phyloP scores from a whole-genome alignment of 2,329 filamentous ascomycete species.

The Colletotrichum sidae region DNA sequence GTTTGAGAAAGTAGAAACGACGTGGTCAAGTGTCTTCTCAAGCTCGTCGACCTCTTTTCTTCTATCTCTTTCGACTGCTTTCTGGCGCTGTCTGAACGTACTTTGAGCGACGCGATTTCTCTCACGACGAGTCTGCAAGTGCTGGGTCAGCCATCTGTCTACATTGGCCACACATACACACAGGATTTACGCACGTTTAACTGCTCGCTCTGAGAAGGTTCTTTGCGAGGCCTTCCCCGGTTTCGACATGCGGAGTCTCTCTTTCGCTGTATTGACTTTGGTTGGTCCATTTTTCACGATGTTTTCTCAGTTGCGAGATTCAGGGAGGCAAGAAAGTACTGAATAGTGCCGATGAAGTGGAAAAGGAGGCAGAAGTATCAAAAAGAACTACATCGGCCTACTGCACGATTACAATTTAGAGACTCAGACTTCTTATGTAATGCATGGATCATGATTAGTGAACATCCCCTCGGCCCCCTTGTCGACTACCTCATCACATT shows the following conservation, averaged over 20 bases:
- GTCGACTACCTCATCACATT: background rate
- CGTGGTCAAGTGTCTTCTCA: conserved; percentile 1
- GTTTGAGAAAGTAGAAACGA: background rate
- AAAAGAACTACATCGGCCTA: too few relatives aligned
- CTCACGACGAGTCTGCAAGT: background rate
- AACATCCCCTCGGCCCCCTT: background rate
- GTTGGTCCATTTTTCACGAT: too few relatives aligned
- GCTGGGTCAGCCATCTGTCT: background rate
- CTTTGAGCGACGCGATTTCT: conserved; percentile 15
- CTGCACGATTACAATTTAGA: too few relatives aligned
- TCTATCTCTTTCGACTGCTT: background rate
- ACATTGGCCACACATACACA: background rate
- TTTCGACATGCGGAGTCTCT: too few relatives aligned
- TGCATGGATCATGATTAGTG: background rate
- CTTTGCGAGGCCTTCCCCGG: background rate
- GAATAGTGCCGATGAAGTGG: too few relatives aligned
- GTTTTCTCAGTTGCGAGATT: too few relatives aligned
- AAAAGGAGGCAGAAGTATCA: too few relatives aligned
- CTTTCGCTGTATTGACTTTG: too few relatives aligned
- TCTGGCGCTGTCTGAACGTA: conserved; percentile 5
- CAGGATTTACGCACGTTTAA: background rate
- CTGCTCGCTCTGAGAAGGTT: background rate
- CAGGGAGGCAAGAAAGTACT: too few relatives aligned
- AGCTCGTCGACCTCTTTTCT: conserved; percentile 9
- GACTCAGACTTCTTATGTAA: background rate